phyloP scores from a whole-genome alignment of 2,329 filamentous ascomycete genomes.

The Cryphonectria japonica region DNA sequence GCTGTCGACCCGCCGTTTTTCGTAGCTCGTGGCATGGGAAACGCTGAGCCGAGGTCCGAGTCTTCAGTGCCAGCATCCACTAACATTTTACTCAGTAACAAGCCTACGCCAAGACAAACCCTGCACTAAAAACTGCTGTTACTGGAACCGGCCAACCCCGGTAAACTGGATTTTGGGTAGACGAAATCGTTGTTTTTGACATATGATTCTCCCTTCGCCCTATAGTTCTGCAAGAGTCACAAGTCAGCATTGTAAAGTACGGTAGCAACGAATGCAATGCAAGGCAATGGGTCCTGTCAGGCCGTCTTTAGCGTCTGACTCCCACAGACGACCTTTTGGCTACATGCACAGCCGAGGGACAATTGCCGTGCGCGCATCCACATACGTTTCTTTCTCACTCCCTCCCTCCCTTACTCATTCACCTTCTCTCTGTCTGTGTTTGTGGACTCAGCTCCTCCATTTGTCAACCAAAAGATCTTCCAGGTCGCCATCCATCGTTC shows the following conservation, averaged over 20 bases:
- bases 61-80: not conserved
- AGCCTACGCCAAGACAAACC: too few species aligned
- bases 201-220: not conserved
- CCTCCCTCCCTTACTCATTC: too few species aligned
- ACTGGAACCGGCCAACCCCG: not conserved
- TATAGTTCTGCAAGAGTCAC: not conserved
- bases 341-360: not conserved
- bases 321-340: not conserved
- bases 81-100: not conserved
- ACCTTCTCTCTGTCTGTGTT: not conserved
- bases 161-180: not conserved
- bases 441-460: not conserved
- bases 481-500: not conserved
- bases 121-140: too few species aligned
- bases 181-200: not conserved
- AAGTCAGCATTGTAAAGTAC: not conserved
- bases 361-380: not conserved
- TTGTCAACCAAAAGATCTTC: not conserved
- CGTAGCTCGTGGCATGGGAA: not conserved
- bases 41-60: constrained; percentile 27
- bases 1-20: constrained; percentile 8
- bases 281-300: not conserved
- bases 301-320: not conserved
- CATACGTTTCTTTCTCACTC: not conserved
- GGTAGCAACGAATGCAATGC: not conserved